Evolutionary conservation across 805 yeast species (phyloP).

Genomic region (Naumovozyma castellii): DNA sequence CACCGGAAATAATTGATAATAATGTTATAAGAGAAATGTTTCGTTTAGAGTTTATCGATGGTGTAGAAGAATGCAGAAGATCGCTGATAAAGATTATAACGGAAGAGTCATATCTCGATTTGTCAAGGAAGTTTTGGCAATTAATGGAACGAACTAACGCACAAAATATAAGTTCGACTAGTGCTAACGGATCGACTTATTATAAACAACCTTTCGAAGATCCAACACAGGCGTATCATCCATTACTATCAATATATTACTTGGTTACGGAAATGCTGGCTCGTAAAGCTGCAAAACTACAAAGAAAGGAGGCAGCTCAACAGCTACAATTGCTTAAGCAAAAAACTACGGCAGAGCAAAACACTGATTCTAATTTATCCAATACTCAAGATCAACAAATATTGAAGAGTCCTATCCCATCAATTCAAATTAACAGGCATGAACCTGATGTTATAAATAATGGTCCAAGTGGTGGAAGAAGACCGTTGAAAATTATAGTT

Average conservation of each 20-base stretch:
- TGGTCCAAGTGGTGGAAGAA: neutral
- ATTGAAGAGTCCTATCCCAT: constrained; percentile 3
- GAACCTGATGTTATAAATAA: neutral
- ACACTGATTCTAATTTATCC: constrained; percentile 1
- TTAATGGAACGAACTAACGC: constrained; percentile 6
- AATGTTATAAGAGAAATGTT: constrained; percentile 69
- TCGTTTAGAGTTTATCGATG: constrained; percentile 66
- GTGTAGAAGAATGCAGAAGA: constrained; percentile 43
- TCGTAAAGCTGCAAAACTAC: constrained; percentile 50
- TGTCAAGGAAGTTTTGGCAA: constrained; percentile 25
- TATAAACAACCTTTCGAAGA: constrained; percentile 33
- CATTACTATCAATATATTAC: constrained; percentile 76
- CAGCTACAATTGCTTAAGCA: constrained; percentile 8
- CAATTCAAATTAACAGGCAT: constrained; percentile 1
- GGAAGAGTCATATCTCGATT: constrained; percentile 48
- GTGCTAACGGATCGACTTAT: constrained; percentile 2
- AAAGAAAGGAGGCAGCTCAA: constrained; percentile 17
- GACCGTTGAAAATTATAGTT: constrained; percentile 17
- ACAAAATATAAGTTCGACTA: constrained; percentile 1
- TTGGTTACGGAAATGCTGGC: constrained; percentile 76
- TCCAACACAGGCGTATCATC: constrained; percentile 84
- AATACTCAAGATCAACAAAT: neutral
- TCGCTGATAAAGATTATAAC: constrained; percentile 50
- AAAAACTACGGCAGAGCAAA: constrained; percentile 3
- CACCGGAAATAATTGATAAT: constrained; percentile 30